A percentile compares a stretch with the other conserved stretches of the same genome.
Evolutionary conservation across 345 rosid species (phyloP).

Genomic region (Brassica rapa): DNA sequence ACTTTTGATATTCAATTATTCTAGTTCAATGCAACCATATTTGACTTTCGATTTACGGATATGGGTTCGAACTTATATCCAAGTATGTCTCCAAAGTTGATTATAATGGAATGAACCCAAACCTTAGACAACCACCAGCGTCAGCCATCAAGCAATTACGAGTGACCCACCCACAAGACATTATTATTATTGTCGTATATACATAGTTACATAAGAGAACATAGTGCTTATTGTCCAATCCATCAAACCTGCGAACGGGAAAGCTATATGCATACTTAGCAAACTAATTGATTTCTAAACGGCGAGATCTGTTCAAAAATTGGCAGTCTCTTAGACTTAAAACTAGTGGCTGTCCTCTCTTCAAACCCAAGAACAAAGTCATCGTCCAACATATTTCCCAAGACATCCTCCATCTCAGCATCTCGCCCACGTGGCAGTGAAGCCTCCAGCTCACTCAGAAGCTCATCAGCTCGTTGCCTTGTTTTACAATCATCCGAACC

Average conservation of each 20-base stretch:
- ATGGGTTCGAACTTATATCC: background rate
- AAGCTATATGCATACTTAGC: slow-evolving; percentile 27
- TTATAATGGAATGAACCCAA: background rate
- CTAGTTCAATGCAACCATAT: background rate
- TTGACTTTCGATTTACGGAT: background rate
- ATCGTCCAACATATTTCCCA: slow-evolving; percentile 48
- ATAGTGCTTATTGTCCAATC: slow-evolving; percentile 1
- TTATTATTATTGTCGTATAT: slow-evolving; percentile 17
- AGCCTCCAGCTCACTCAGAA: slow-evolving; percentile 48
- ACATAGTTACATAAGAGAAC: slow-evolving; percentile 19
- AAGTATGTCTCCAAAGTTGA: background rate
- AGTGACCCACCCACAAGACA: slow-evolving; percentile 26
- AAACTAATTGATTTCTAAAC: slow-evolving; percentile 62
- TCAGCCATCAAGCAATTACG: background rate
- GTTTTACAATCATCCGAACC: slow-evolving; percentile 61
- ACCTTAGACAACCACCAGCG: background rate
- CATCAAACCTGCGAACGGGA: background rate
- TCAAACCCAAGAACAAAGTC: slow-evolving; percentile 69
- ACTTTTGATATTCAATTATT: background rate
- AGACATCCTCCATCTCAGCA: slow-evolving; percentile 35
- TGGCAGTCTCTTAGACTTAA: slow-evolving; percentile 79
- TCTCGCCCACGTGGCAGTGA: slow-evolving; percentile 26
- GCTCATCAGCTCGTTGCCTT: slow-evolving; percentile 59
- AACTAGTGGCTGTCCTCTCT: slow-evolving; percentile 47
- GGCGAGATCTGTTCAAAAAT: slow-evolving; percentile 84